Base-by-base conservation (phyloP, 2,329 filamentous ascomycete genomes). In the Ophiosphaerella korrae region DNA sequence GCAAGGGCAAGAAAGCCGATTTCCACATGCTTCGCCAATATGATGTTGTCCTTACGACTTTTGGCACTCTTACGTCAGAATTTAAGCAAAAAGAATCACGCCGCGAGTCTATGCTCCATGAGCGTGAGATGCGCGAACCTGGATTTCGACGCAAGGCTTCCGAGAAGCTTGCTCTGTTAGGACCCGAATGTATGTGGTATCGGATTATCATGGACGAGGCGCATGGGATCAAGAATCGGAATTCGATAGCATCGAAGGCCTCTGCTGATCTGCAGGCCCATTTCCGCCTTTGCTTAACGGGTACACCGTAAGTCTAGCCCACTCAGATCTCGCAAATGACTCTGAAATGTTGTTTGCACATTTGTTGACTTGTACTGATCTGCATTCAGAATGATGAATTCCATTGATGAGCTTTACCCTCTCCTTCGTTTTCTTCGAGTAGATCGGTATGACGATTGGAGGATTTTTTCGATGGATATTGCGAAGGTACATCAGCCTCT, bases 31-130 rank as follows among this genome's bases (percentile, higher is more conserved):
- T 96, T 23, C 82, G 83, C 45, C 76, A 76, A 3, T 88, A 83
- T 62, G 90, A 94, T 65, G 83, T 93, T 24, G 87, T 94, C 6
- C 75, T 94, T 31, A 93, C 90, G 1, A 92, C 89, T 0, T 94
- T 88, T 62, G 89, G 88, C 16, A 90, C 86, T 1, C 71, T 94
- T 16, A 83, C 80, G 2, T 79, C 82, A 0, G 89, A 92, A 66
- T 78, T 82, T 55, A 92, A 88, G 66, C 82, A 83, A 42, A 78
- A 84, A 52, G 69, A 83, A 74, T 55, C 77, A 63, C 71, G 84
- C 34, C 70, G 82, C 34, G 74, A 81, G 42, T 76, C 59, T 2
- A 57, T 82, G 45, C 73, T 83, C 6, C 46, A 55, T 8, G 45
- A 62, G 34, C 77, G 79, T 37, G 69, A 74, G 4, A 77, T 78